Evolutionary conservation across 163 green algal genomes (phyloP), one percentile per base, ranked within the genome.

Genomic region (Scenedesmus sp.): DNA sequence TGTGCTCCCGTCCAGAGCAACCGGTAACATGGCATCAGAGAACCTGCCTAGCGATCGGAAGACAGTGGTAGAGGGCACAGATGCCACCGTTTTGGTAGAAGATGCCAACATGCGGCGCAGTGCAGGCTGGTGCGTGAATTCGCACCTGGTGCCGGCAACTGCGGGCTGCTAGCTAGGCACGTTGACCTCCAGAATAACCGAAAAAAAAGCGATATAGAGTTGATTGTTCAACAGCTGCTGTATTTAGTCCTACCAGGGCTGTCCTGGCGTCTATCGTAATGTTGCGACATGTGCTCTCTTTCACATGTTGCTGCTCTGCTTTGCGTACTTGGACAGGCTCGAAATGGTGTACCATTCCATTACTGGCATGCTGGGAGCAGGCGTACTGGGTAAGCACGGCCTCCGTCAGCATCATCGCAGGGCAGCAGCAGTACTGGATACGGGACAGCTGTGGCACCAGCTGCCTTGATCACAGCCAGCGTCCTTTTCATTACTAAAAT

Each of bases 291-390:
- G 5, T 46, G 40, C n/a, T n/a, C n/a, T n/a, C n/a, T n/a, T n/a
- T n/a, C n/a, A 9, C 24, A 3, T 49, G 5, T 46, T 15, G 5
- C 35, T 82, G 24, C 15, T 56, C 37, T 85, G 43, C 22, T 2
- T 65, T 0, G 79, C 13, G 16, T 37, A 15, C 35, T 2, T 53
- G 51, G 12, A 22, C 65, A 76, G 65, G 65, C 65, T 76, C 30
- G 65, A 76, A 18, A 76, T 76, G 65, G 65, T 76, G 0, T 76
- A 76, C 9, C 65, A 76, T 18, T 76, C 65, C 65, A 76, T 87
- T 35, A 87, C 82, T 26, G 82, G 33, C 16, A 93, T 92, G n/a
- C 68, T 94, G 20, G 90, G 93, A 12, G 91, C 91, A 24, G 93
- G 93, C 46, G 93, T 94, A n/a, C 83, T 95, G 78, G 91, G 83